phyloP scores from a whole-genome alignment of 768 basidiomycete species.

The Baorangia bicolor region DNA sequence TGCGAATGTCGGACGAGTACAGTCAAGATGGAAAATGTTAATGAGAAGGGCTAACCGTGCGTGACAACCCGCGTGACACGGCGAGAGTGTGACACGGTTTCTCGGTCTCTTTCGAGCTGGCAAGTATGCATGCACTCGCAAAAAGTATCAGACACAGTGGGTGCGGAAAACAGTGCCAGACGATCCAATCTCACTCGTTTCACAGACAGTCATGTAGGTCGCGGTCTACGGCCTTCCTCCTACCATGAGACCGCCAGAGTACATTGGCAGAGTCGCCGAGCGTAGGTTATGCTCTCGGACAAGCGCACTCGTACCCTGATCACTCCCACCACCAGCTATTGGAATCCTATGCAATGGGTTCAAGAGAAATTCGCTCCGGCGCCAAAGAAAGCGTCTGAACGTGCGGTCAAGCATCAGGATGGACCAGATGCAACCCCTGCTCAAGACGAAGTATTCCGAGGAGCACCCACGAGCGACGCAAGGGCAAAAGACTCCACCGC shows the following conservation, averaged over 20 bases:
- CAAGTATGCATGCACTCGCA: constrained; percentile 29
- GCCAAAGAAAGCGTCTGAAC: constrained; percentile 43
- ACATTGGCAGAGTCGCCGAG: constrained; percentile 41
- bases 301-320: neutral
- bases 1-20: neutral
- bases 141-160: constrained; percentile 27
- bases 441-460: constrained; percentile 48
- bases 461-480: constrained; percentile 15
- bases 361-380: constrained; percentile 54
- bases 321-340: constrained; percentile 40
- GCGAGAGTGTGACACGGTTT: constrained; percentile 13
- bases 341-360: constrained; percentile 64
- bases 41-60: neutral
- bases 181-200: neutral
- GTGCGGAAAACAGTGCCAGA: neutral
- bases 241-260: constrained; percentile 20
- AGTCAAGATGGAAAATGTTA: neutral
- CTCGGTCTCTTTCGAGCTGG: constrained; percentile 8
- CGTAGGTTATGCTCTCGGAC: constrained; percentile 36
- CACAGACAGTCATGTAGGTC: constrained; percentile 14
- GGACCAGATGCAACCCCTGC: constrained; percentile 23
- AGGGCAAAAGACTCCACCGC: constrained; percentile 10
- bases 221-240: constrained; percentile 9
- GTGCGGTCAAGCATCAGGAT: constrained; percentile 40
- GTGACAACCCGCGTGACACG: constrained; percentile 21